Conservation (phyloP, 306 rosid species). For the Crataegus laevigata region DNA sequence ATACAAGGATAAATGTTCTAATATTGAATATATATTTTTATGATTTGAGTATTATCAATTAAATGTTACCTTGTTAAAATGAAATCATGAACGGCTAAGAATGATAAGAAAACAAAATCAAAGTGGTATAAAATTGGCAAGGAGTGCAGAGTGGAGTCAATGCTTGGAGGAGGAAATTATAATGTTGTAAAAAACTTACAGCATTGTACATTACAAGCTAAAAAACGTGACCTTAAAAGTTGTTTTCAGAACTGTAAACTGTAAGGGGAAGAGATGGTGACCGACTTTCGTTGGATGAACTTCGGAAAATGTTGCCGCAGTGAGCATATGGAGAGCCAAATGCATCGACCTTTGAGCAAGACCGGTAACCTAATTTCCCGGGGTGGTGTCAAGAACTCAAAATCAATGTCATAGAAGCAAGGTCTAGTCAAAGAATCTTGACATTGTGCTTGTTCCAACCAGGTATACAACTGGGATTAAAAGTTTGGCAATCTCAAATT, state of each 20-base stretch:
- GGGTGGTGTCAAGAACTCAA: conserved; percentile 64
- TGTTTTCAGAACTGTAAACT: neutral
- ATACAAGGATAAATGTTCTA: too few relatives aligned
- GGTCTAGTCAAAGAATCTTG: conserved; percentile 51
- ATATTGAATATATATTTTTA: neutral
- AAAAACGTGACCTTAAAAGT: neutral
- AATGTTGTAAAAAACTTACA: neutral
- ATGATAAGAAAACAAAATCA: neutral
- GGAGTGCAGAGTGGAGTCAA: neutral
- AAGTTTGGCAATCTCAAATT: neutral
- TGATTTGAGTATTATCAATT: neutral
- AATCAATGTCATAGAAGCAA: conserved; percentile 74
- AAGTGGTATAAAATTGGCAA: neutral
- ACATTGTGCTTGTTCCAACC: neutral
- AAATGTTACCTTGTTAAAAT: too few relatives aligned
- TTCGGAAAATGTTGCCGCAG: neutral
- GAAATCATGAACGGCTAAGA: neutral
- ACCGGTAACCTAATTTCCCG: conserved; percentile 53
- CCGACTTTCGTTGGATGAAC: neutral
- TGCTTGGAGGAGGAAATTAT: neutral
- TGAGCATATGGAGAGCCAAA: neutral
- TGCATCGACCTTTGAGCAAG: conserved; percentile 39
- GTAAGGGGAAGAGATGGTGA: neutral
- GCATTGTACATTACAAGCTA: neutral
- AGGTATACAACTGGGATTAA: neutral